These are phyloP conservation scores for Rosa chinensis DNA, from an alignment of 306 rosid genomes.

Conservation along the genomic window DNA sequence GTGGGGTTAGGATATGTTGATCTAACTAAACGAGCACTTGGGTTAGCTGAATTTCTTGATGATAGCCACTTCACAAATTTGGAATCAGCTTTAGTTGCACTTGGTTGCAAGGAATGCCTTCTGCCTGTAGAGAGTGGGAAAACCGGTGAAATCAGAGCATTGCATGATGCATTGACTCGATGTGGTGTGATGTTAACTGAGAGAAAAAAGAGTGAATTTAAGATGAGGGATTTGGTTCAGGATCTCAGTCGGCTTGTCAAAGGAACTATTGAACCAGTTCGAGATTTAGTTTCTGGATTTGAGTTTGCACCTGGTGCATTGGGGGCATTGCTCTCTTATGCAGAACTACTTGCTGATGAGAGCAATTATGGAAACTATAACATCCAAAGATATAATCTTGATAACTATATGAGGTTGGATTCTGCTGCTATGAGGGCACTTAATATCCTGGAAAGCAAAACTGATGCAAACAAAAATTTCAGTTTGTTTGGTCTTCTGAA, in stretches of 20 bases:
- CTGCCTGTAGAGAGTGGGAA: constrained; percentile 64
- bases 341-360: constrained; percentile 88
- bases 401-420: constrained; percentile 85
- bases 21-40: constrained; percentile 82
- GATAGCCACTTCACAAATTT: constrained; percentile 87
- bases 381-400: constrained; percentile 74
- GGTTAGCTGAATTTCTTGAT: constrained; percentile 87
- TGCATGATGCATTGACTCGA: constrained; percentile 66
- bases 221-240: constrained; percentile 81
- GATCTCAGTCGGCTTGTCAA: constrained; percentile 92
- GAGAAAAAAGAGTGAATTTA: constrained; percentile 83
- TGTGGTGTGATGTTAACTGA: constrained; percentile 93
- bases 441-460: constrained; percentile 84
- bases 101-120: constrained; percentile 96
- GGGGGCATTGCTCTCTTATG: constrained; percentile 84
- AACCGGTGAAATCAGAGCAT: constrained; percentile 56
- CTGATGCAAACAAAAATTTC: constrained; percentile 95
- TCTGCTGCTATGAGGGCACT: constrained; percentile 94
- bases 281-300: constrained; percentile 83
- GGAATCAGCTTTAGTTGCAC: constrained; percentile 91
- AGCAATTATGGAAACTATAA: constrained; percentile 80
- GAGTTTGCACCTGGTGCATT: constrained; percentile 88
- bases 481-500: constrained; percentile 96
- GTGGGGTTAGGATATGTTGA: constrained; percentile 81
- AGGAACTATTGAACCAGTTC: constrained; percentile 87